These are phyloP conservation scores for Chlorencoelia australis DNA, from an alignment of 2,329 filamentous ascomycete species.

Conservation along the genomic window DNA sequence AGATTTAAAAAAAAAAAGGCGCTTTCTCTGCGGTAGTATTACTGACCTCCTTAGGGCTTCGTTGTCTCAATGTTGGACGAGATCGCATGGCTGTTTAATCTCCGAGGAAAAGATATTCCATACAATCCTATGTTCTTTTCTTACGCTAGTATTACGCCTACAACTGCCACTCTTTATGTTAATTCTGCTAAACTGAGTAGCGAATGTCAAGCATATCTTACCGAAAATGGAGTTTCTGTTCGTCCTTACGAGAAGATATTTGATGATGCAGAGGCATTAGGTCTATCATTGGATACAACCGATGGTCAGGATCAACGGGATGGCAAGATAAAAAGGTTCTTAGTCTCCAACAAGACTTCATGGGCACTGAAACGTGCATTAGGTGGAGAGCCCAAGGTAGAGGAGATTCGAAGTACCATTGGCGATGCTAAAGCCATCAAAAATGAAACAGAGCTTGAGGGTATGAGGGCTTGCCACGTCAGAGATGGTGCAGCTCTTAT, in stretches of 20 bases:
- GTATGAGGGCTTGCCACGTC: conserved; percentile 90
- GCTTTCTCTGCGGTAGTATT: no score
- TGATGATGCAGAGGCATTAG: conserved; percentile 59
- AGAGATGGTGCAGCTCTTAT: conserved; percentile 85
- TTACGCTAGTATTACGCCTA: conserved; percentile 78
- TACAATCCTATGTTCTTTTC: conserved; percentile 99
- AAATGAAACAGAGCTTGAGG: conserved; percentile 78
- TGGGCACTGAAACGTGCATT: conserved; percentile 86
- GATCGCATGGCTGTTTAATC: conserved; percentile 96
- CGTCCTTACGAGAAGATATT: conserved; percentile 80
- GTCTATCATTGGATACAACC: conserved; percentile 32
- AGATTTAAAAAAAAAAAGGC: no score
- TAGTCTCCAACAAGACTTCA: conserved; percentile 81
- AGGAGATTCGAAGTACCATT: conserved; percentile 79
- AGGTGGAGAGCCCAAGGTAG: conserved; percentile 75
- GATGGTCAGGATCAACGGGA: conserved; percentile 27
- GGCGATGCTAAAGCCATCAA: conserved; percentile 90
- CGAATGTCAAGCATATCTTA: conserved; percentile 60
- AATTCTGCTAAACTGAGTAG: conserved; percentile 67
- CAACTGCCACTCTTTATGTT: conserved; percentile 70
- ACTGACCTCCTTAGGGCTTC: no score
- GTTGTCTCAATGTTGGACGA: conserved; percentile 94
- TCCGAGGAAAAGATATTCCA: conserved; percentile 87
- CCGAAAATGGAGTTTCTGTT: conserved; percentile 57
- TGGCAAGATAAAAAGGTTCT: conserved; percentile 47